Percentiles rank a stretch among this genome's conserved stretches.
Conservation (phyloP, 768 basidiomycete genomes). For the Agrocybe chaxingu region DNA sequence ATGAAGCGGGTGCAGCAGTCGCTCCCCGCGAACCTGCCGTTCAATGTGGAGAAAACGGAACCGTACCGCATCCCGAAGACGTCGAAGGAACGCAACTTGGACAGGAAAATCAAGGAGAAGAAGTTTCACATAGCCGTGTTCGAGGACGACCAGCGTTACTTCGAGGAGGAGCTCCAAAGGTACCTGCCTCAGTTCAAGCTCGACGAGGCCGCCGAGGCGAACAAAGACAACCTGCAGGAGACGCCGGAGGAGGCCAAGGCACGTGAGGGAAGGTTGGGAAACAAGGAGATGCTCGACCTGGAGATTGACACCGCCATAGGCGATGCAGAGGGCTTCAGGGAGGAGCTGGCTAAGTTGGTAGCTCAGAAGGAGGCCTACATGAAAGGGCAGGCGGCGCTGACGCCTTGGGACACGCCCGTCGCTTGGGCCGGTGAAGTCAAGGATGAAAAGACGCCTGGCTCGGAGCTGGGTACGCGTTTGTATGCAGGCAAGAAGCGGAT, state of each 20-base stretch:
- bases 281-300: not conserved
- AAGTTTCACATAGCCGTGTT: too few relatives aligned
- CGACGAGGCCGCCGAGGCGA: slow-evolving; percentile 3
- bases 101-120: too few relatives aligned
- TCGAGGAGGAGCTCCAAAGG: not conserved
- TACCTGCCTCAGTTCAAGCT: not conserved
- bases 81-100: too few relatives aligned
- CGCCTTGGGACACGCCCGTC: slow-evolving; percentile 28
- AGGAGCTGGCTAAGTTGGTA: not conserved
- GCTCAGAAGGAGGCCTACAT: slow-evolving; percentile 1
- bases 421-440: slow-evolving; percentile 45
- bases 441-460: slow-evolving; percentile 41
- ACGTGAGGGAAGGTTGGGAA: not conserved
- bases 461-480: slow-evolving; percentile 57
- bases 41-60: too few relatives aligned
- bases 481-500: slow-evolving; percentile 78
- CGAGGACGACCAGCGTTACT: too few relatives aligned
- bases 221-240: not conserved
- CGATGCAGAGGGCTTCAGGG: not conserved
- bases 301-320: not conserved
- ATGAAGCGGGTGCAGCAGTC: slow-evolving; percentile 17
- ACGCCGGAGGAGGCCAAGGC: not conserved
- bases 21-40: slow-evolving; percentile 9
- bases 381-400: not conserved
- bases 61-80: too few relatives aligned